A percentile compares a stretch with the other conserved stretches of the same genome.
Evolutionary conservation across 345 rosid species (phyloP).

Genomic region (Viola odorata): DNA sequence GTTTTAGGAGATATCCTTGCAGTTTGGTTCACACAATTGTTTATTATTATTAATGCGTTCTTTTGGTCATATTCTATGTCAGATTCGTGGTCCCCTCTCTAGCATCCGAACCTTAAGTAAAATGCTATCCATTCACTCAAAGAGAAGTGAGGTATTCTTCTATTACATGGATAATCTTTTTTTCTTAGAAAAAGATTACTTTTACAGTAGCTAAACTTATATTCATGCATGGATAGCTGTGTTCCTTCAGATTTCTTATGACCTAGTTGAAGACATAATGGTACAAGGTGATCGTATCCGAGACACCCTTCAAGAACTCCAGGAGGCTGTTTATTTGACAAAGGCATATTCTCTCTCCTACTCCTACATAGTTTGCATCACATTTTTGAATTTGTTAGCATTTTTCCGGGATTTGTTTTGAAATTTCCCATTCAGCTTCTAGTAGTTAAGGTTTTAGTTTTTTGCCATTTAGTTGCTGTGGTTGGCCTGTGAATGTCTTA

Average conservation of each 20-base stretch:
- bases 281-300: slow-evolving; percentile 65
- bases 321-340: slow-evolving; percentile 80
- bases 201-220: not conserved
- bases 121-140: slow-evolving; percentile 66
- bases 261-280: slow-evolving; percentile 70
- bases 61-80: slow-evolving; percentile 11
- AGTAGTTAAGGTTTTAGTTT: not conserved
- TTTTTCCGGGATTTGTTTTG: not conserved
- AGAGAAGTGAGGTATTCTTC: slow-evolving; percentile 66
- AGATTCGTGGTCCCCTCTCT: slow-evolving; percentile 87
- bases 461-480: not conserved
- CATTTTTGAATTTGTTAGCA: not conserved
- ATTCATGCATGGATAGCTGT: slow-evolving; percentile 4
- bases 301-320: slow-evolving; percentile 80
- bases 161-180: not conserved
- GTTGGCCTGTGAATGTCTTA: not conserved
- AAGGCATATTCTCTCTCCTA: slow-evolving; percentile 39
- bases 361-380: not conserved
- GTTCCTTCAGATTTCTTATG: slow-evolving; percentile 57
- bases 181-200: too few relatives aligned
- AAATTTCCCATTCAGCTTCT: not conserved
- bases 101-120: slow-evolving; percentile 71
- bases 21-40: too few relatives aligned
- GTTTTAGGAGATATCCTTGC: not conserved
- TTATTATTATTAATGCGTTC: not conserved